Evolutionary conservation across 2,329 filamentous ascomycete species (phyloP).

Genomic region (Dactylellina sp.): DNA sequence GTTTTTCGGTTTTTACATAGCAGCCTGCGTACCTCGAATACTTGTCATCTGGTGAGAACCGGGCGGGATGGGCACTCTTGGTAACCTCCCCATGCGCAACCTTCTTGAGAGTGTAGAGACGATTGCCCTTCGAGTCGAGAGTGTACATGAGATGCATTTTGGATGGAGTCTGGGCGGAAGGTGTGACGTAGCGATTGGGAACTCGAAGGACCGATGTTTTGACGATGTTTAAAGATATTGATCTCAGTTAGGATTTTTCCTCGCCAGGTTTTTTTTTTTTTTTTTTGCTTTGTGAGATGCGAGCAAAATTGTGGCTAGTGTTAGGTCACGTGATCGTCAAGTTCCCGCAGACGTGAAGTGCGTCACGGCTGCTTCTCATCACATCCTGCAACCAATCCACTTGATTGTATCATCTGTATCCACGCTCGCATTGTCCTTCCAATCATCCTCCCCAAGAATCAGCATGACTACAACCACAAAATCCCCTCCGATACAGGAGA

Average conservation of each 20-base stretch:
- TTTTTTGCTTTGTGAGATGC: slow-evolving; percentile 23
- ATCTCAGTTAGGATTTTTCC: background rate
- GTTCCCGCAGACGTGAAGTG: background rate
- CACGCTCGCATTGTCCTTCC: background rate
- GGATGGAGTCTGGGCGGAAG: slow-evolving; percentile 8
- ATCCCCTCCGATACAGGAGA: slow-evolving; percentile 4
- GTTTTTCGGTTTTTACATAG: background rate
- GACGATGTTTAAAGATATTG: too few species aligned
- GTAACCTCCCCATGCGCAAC: slow-evolving; percentile 83
- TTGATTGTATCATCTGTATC: background rate
- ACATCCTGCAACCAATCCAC: background rate
- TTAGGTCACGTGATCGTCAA: slow-evolving; percentile 21
- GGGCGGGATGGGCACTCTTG: slow-evolving; percentile 93
- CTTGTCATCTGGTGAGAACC: slow-evolving; percentile 98
- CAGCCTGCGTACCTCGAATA: slow-evolving; percentile 76
- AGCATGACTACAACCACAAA: slow-evolving; percentile 27
- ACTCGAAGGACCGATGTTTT: background rate
- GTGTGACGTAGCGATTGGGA: background rate
- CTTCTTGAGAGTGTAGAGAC: slow-evolving; percentile 96
- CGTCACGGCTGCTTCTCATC: slow-evolving; percentile 1
- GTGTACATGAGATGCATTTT: slow-evolving; percentile 86
- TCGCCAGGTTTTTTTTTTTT: slow-evolving; percentile 1
- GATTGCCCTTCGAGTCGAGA: slow-evolving; percentile 82
- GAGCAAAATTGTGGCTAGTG: background rate
- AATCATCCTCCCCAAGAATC: background rate